Evolutionary conservation across 805 yeast species (phyloP).

Genomic region (Starmerella lactis-condensi): DNA sequence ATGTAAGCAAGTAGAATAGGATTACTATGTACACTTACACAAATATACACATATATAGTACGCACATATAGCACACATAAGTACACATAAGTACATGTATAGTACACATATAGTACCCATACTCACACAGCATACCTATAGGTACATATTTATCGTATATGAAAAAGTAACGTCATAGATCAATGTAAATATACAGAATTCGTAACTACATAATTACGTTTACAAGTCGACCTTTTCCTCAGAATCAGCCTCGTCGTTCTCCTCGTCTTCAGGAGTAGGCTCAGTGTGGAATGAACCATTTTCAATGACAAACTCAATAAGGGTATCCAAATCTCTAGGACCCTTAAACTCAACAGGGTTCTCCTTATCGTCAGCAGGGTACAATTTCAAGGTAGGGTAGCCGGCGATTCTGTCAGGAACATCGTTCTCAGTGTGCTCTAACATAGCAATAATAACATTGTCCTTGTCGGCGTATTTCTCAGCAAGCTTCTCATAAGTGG

Average conservation of each 20-base stretch:
- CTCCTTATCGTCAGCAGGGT: conserved; percentile 66
- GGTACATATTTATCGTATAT: background rate
- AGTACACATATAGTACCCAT: background rate
- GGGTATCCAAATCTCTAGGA: conserved; percentile 51
- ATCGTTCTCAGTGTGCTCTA: conserved; percentile 83
- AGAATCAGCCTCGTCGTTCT: no score
- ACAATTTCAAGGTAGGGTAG: conserved; percentile 80
- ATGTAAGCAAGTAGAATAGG: background rate
- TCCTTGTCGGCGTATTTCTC: conserved; percentile 35
- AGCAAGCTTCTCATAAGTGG: conserved; percentile 75
- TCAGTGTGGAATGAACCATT: conserved; percentile 48
- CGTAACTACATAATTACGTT: background rate
- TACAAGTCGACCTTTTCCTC: conserved; percentile 4
- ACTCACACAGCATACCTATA: background rate
- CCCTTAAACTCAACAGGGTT: conserved; percentile 50
- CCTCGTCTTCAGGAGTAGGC: conserved; percentile 27
- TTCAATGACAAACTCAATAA: conserved; percentile 53
- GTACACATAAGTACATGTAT: background rate
- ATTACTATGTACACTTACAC: background rate
- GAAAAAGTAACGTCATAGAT: background rate
- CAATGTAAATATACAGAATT: background rate
- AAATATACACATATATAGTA: background rate
- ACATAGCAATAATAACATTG: conserved; percentile 58
- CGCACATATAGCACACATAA: no score
- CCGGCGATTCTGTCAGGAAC: conserved; percentile 61